These are phyloP conservation scores for Dalbergia cultrata DNA, from an alignment of 306 rosid species.

Conservation along the genomic window DNA sequence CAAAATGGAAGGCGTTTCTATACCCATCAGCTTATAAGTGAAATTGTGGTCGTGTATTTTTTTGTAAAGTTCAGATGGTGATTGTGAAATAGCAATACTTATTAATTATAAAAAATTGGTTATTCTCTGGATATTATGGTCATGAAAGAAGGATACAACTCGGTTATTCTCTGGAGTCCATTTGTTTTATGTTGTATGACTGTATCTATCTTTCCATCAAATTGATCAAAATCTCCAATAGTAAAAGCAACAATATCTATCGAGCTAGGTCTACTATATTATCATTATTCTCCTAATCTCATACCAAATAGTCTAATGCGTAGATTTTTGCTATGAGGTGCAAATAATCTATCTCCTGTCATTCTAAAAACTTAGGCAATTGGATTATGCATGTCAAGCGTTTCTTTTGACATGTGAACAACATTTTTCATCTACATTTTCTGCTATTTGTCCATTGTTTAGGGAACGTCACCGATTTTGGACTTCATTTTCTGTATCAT, in stretches of 20 bases:
- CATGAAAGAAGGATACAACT: not conserved
- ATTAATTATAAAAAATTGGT: too few relatives aligned
- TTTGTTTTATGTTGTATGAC: not conserved
- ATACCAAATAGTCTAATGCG: not conserved
- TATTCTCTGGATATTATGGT: too few relatives aligned
- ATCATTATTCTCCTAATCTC: not conserved
- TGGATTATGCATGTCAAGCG: not conserved
- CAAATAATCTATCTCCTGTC: not conserved
- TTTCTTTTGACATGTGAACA: not conserved
- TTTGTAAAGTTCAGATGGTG: too few relatives aligned
- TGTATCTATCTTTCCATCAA: not conserved
- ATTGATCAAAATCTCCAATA: conserved; percentile 8
- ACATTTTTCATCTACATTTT: not conserved
- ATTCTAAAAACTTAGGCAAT: not conserved
- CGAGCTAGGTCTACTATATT: not conserved
- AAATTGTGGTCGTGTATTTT: too few relatives aligned
- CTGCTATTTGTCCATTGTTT: not conserved
- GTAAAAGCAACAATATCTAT: not conserved
- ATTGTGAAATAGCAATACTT: too few relatives aligned
- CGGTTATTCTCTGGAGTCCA: too few relatives aligned
- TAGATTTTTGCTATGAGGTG: not conserved
- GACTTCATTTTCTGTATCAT: conserved; percentile 13
- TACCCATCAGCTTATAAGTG: too few relatives aligned
- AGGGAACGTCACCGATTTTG: not conserved
- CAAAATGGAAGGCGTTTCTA: too few relatives aligned